Evolutionary conservation across 805 yeast species (phyloP), one percentile per base, ranked within the genome.

Genomic region (Yamadazyma paraphyllophila): DNA sequence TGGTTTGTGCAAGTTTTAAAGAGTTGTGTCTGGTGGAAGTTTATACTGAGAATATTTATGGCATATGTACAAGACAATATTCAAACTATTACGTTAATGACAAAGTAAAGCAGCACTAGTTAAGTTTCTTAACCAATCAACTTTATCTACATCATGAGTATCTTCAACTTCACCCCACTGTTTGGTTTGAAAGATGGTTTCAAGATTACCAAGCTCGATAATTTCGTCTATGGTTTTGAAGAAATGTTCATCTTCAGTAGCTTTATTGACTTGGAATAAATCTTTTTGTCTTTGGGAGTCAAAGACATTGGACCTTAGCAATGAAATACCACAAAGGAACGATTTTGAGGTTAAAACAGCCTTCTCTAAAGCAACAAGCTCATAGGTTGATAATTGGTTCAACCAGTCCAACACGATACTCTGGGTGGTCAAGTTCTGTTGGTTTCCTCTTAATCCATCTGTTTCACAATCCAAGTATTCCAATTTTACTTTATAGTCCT

Each of bases 131-230:
- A 88, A 74, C 56, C 95, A 76, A 56, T 94, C 97, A 33, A 83
- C 96, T 63, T 85, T 84, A 58, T 88, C 96, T n/a, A 94, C 97
- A 63, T 94, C 99, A 61, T 94, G 99, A 2, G 98, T 89, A 60
- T 94, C 99, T 67, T 94, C 98, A 17, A 92, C 98, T 65, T 92
- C 97, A 27, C 99, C 99, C 99, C 99, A 94, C 59, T 83, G 78
- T 16, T 81, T 82, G 30, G 96, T 87, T 67, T 94, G 99, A 65
- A 79, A 80, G 29, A 84, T 81, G 11, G 83, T 83, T 60, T 94
- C 99, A 56, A 94, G 71, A 46, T 85, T 83, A 8, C 90, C 90
- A 47, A 85, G 78, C 56, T 80, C 80, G 1, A 91, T 85, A 33
- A 92, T 75, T 50, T 88, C 87, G 44, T 85, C 90, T 13, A 87